phyloP scores from a whole-genome alignment of 768 basidiomycete genomes.

The Coprinopsis marcescibilis region DNA sequence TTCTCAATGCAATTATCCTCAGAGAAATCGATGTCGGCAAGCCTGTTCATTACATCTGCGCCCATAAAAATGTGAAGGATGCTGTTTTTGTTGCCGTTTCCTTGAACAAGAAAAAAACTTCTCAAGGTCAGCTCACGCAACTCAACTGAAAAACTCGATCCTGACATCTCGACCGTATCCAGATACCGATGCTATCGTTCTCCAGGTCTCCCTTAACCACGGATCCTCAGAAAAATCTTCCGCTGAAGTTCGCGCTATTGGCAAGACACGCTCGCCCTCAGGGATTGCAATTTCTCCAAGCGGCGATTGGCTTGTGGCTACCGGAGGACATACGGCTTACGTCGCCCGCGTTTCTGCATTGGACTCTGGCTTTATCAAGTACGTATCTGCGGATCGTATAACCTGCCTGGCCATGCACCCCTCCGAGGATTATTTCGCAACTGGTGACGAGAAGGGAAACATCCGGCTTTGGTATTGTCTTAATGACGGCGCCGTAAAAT shows the following conservation, averaged over 20 bases:
- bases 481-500: constrained; percentile 48
- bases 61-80: constrained; percentile 63
- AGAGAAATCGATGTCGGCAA: constrained; percentile 66
- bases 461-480: constrained; percentile 94
- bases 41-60: constrained; percentile 66
- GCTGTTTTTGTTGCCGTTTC: constrained; percentile 64
- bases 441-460: constrained; percentile 81
- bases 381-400: constrained; percentile 71
- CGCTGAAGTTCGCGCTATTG: constrained; percentile 49
- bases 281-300: constrained; percentile 70
- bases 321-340: constrained; percentile 73
- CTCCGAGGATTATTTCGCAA: constrained; percentile 88
- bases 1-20: constrained; percentile 75
- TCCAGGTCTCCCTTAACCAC: constrained; percentile 57
- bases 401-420: constrained; percentile 89
- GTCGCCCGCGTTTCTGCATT: constrained; percentile 55
- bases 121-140: constrained; percentile 22
- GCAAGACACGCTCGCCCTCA: constrained; percentile 59
- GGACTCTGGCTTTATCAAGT: constrained; percentile 71
- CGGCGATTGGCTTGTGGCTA: constrained; percentile 72
- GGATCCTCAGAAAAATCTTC: constrained; percentile 40
- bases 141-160: constrained; percentile 5
- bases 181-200: constrained; percentile 54
- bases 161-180: constrained; percentile 13
- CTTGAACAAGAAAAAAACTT: constrained; percentile 42